Evolutionary conservation across 805 yeast species (phyloP), one percentile per base, ranked within the genome.

Genomic region (Spathaspora hagerdaliae): DNA sequence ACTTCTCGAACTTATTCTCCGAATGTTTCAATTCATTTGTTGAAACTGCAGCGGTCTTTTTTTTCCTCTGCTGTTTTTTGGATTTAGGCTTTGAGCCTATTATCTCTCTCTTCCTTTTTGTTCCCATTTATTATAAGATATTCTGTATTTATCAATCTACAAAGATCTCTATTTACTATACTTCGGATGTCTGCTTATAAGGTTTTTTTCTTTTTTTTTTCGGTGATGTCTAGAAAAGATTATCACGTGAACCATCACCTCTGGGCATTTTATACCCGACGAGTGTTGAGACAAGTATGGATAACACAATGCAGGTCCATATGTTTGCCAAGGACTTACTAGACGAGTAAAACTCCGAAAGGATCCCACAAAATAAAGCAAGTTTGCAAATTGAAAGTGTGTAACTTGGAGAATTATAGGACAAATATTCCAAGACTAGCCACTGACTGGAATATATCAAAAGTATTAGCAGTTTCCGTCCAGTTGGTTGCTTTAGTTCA

Each of bases 61-160:
- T 59, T 39, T 51, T 56, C 32, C 24, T 19, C 24, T 19, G 24
- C 24, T 46, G 54, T 51, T 55, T 60, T 47, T 50, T 57, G 26
- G 52, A 48, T 48, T 54, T 56, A 33, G 49, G 56, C 32, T 51
- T 55, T 38, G 46, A 48, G 32, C 48, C 53, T 11, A 49, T 44
- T 13, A 45, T 29, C 10, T 60, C 61, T 45, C 60, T 51, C 54
- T 58, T 61, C 45, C 67, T 51, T 42, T 61, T 61, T 6, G 44
- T 27, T 12, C 54, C 58, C 51, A 48, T 48, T 7, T 19, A 11
- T 15, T 40, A 14, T 31, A 14, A 7, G 27, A 38, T 19, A 19
- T 19, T 19, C 24, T 19, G 24, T 19, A 19, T 19, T 19, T 19
- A 19, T 29, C 3, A 29, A 11, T 5, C 9, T 29, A 11, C 12